phyloP scores from a whole-genome alignment of 2,329 filamentous ascomycete species.

The Fusarium sp. region DNA sequence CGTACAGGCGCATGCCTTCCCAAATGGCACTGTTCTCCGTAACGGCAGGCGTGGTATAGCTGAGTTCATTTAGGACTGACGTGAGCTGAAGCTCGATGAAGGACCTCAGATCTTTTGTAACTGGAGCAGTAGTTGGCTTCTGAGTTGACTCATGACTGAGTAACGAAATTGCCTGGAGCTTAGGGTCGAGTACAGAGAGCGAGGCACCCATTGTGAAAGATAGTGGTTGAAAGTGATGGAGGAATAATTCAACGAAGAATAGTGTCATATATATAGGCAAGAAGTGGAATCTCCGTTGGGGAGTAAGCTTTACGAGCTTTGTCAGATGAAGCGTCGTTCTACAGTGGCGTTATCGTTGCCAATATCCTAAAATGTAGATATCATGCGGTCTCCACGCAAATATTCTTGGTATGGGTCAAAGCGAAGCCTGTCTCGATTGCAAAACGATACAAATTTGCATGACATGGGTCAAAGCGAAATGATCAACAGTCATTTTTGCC shows the following conservation, averaged over 20 bases:
- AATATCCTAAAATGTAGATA: too few relatives aligned
- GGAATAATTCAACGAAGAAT: fast-evolving
- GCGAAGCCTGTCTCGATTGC: too few relatives aligned
- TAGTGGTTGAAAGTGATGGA: fast-evolving
- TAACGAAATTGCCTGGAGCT: neutral
- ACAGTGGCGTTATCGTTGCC: too few relatives aligned
- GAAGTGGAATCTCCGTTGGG: too few relatives aligned
- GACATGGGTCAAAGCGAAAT: too few relatives aligned
- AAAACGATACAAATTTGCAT: too few relatives aligned
- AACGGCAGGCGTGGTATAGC: neutral
- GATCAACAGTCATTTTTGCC: too few relatives aligned
- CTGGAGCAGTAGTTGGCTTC: neutral
- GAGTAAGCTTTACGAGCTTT: too few relatives aligned
- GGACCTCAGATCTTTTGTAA: neutral
- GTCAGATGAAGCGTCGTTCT: too few relatives aligned
- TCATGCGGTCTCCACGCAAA: too few relatives aligned
- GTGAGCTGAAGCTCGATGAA: conserved; percentile 11
- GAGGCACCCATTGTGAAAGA: neutral
- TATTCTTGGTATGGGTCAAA: too few relatives aligned
- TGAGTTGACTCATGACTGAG: neutral
- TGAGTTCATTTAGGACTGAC: neutral
- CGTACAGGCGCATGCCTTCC: conserved; percentile 2
- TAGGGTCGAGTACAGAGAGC: neutral
- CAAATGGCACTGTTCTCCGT: neutral
- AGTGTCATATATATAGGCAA: too few relatives aligned